Evolutionary conservation across 495 filamentous ascomycete species (phyloP).

Genomic region (Penicillium alfredii): DNA sequence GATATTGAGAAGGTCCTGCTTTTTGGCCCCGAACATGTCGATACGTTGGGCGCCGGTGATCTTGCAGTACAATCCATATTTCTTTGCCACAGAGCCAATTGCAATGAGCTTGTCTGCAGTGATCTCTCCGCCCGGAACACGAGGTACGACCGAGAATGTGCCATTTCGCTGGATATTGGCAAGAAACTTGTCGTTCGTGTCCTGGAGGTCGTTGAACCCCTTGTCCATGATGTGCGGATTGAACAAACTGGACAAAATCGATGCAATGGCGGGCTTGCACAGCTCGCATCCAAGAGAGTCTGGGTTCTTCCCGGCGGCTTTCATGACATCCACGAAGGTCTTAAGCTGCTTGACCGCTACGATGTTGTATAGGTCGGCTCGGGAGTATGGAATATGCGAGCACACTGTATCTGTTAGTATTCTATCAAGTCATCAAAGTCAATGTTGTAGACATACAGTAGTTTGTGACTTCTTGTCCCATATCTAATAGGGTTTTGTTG

Average conservation of each 20-base stretch:
- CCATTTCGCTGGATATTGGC: slow-evolving; percentile 94
- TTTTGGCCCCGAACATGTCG: slow-evolving; percentile 92
- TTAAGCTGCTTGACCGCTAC: slow-evolving; percentile 75
- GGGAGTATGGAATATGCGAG: slow-evolving; percentile 79
- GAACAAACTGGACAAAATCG: slow-evolving; percentile 78
- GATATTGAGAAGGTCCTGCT: slow-evolving; percentile 85
- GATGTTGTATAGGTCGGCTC: slow-evolving; percentile 88
- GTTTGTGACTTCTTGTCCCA: slow-evolving; percentile 90
- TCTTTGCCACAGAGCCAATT: slow-evolving; percentile 83
- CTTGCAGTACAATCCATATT: slow-evolving; percentile 87
- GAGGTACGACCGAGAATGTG: slow-evolving; percentile 85
- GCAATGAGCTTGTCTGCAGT: slow-evolving; percentile 85
- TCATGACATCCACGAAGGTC: slow-evolving; percentile 77
- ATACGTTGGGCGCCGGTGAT: slow-evolving; percentile 95
- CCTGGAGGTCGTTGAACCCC: slow-evolving; percentile 72
- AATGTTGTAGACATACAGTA: slow-evolving; percentile 57
- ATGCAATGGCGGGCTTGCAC: slow-evolving; percentile 84
- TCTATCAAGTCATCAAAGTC: background rate
- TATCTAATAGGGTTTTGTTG: slow-evolving; percentile 83
- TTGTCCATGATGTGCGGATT: slow-evolving; percentile 82
- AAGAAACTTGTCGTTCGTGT: slow-evolving; percentile 91
- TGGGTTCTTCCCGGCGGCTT: slow-evolving; percentile 65
- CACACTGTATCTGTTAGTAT: slow-evolving; percentile 50
- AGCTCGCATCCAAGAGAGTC: slow-evolving; percentile 81
- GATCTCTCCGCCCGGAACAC: slow-evolving; percentile 84